Evolutionary conservation across 345 rosid genomes (phyloP).

Genomic region (Brassica napus): Da-Ae NC_063452.1:14466001-14466500

Average conservation of each 20-base stretch:
- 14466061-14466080: conserved; percentile 46
- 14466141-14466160: conserved; percentile 25
- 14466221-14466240: conserved; percentile 52
- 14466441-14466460: not conserved
- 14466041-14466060: conserved; percentile 60
- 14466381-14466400: conserved; percentile 59
- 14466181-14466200: conserved; percentile 59
- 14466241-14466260: conserved; percentile 54
- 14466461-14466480: not conserved
- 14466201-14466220: conserved; percentile 67
- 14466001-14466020: conserved; percentile 56
- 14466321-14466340: not conserved
- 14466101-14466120: conserved; percentile 22
- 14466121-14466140: conserved; percentile 1
- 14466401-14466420: conserved; percentile 58
- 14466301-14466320: not conserved
- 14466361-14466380: conserved; percentile 72
- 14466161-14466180: conserved; percentile 73
- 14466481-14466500: conserved; percentile 25
- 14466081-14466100: not conserved
- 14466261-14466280: not conserved
- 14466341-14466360: conserved; percentile 76
- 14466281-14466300: not conserved
- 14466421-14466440: conserved; percentile 2
- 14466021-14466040: conserved; percentile 54